phyloP scores from a whole-genome alignment of 2,329 filamentous ascomycete genomes.

The Verruconis gallopava region DNA sequence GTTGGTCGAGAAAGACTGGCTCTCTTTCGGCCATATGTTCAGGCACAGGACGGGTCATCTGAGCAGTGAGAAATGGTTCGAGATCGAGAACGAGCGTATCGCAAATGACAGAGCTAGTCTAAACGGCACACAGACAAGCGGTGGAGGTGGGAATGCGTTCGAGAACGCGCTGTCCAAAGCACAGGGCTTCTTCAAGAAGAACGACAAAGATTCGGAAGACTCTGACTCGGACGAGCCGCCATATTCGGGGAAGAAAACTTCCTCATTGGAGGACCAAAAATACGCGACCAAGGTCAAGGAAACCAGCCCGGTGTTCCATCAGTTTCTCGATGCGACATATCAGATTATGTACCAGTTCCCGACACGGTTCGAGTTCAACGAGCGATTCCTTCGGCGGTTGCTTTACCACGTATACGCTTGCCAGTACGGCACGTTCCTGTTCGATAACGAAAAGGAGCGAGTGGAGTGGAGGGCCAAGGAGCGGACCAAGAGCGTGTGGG shows the following conservation, averaged over 20 bases:
- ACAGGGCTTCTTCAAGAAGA: slow-evolving; percentile 80
- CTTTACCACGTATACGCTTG: slow-evolving; percentile 92
- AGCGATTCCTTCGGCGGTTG: slow-evolving; percentile 76
- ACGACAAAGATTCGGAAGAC: slow-evolving; percentile 52
- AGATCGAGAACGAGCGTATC: slow-evolving; percentile 66
- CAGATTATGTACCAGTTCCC: slow-evolving; percentile 79
- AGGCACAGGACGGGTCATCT: slow-evolving; percentile 79
- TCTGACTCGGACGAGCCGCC: slow-evolving; percentile 38
- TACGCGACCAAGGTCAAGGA: slow-evolving; percentile 75
- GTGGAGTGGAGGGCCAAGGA: slow-evolving; percentile 55
- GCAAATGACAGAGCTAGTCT: slow-evolving; percentile 34
- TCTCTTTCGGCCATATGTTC: slow-evolving; percentile 98
- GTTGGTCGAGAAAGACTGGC: slow-evolving; percentile 91
- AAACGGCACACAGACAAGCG: slow-evolving; percentile 27
- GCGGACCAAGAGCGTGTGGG: slow-evolving; percentile 80
- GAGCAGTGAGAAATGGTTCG: slow-evolving; percentile 89
- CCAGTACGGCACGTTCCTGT: slow-evolving; percentile 93
- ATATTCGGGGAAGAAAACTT: slow-evolving; percentile 18
- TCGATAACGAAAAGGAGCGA: slow-evolving; percentile 86
- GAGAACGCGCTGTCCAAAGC: slow-evolving; percentile 77
- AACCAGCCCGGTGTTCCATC: slow-evolving; percentile 81
- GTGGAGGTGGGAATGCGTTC: slow-evolving; percentile 55
- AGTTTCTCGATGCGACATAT: slow-evolving; percentile 90
- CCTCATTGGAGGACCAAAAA: slow-evolving; percentile 34
- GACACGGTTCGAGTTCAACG: slow-evolving; percentile 88